Conservation (phyloP, 371 early-diverging fungal species). For the Mucor lusitanicus region DNA sequence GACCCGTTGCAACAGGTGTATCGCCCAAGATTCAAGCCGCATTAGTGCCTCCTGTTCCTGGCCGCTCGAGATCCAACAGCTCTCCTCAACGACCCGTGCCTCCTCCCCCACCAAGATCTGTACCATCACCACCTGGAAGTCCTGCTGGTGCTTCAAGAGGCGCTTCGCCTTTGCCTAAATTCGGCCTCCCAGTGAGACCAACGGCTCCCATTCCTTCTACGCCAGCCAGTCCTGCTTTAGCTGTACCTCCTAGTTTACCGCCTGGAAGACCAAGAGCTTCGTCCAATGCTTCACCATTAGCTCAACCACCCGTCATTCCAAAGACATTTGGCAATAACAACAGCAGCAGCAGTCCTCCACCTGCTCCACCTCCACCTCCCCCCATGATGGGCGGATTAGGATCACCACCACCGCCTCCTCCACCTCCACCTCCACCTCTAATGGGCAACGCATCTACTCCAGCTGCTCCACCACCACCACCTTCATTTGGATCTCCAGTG, state of each 20-base stretch:
- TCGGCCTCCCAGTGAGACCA: conserved; percentile 12
- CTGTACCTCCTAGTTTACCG: conserved; percentile 42
- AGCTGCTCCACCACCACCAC: conserved; percentile 9
- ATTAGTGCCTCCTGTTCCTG: conserved; percentile 31
- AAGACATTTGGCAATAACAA: conserved; percentile 2
- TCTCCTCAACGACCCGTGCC: conserved; percentile 49
- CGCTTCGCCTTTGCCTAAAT: conserved; percentile 6
- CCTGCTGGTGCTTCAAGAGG: conserved; percentile 5
- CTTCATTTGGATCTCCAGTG: neutral
- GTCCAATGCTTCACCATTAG: conserved; percentile 18
- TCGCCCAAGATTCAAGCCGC: conserved; percentile 26
- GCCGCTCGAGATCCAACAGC: conserved; percentile 43
- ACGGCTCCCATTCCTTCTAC: neutral
- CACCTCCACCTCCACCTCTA: conserved; percentile 18
- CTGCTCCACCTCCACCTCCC: conserved; percentile 1
- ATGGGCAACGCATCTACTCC: conserved; percentile 3
- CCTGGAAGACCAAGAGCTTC: conserved; percentile 41
- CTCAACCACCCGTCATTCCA: conserved; percentile 24
- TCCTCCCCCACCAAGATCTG: conserved; percentile 37
- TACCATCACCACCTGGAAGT: conserved; percentile 37
- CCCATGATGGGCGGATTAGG: neutral
- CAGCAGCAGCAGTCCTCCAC: neutral
- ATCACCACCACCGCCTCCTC: conserved; percentile 13
- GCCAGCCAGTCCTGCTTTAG: conserved; percentile 3
- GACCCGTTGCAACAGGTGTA: conserved; percentile 12